phyloP scores from a whole-genome alignment of 345 rosid genomes.

The Microthlaspi erraticum region DNA sequence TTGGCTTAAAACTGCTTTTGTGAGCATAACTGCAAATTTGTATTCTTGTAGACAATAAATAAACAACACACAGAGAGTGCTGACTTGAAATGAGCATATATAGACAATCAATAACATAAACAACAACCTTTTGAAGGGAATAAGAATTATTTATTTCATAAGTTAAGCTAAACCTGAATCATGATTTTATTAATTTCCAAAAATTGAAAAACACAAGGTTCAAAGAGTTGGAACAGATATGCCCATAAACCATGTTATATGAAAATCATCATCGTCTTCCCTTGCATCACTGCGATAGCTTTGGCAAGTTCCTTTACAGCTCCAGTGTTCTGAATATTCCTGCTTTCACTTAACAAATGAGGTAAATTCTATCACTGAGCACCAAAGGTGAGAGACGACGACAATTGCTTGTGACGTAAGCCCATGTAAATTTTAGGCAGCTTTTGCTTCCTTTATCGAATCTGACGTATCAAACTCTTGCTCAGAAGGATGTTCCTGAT shows the following conservation, averaged over 20 bases:
- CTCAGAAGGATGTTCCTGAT: constrained; percentile 18
- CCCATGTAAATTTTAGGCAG: background rate
- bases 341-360: constrained; percentile 12
- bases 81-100: constrained; percentile 13
- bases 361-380: background rate
- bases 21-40: constrained; percentile 38
- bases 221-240: background rate
- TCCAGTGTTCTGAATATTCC: constrained; percentile 14
- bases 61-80: background rate
- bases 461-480: background rate
- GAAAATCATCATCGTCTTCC: constrained; percentile 1
- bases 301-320: background rate
- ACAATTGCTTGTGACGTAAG: background rate
- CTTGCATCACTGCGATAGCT: background rate
- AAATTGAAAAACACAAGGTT: background rate
- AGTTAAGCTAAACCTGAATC: constrained; percentile 15
- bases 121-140: background rate
- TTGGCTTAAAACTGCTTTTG: constrained; percentile 8
- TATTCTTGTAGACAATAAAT: constrained; percentile 29
- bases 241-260: constrained; percentile 1
- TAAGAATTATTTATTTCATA: background rate
- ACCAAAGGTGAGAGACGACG: constrained; percentile 3
- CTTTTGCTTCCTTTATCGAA: constrained; percentile 5
- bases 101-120: background rate
- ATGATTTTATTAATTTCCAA: background rate